Percentiles rank a stretch among this genome's conserved stretches.
Evolutionary conservation across 306 rosid species (phyloP).

Genomic region (Rosa rugosa): DNA sequence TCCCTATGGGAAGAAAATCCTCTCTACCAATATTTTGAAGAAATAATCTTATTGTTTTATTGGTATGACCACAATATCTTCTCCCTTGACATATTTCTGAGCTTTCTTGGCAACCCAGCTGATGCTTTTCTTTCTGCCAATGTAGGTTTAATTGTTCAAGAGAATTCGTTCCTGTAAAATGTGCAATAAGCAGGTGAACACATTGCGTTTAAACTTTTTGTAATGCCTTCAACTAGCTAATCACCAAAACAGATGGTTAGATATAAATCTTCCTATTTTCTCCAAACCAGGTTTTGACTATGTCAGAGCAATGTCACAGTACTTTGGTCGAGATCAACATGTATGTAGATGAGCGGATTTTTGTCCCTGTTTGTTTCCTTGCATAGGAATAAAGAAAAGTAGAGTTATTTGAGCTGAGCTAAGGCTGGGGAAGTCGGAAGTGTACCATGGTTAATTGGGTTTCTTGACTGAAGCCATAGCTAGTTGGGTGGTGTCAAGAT

Average conservation of each 20-base stretch:
- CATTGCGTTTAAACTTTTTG: not conserved
- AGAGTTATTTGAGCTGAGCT: slow-evolving; percentile 7
- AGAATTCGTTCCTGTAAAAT: slow-evolving; percentile 29
- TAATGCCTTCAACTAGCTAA: not conserved
- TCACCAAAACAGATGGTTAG: not conserved
- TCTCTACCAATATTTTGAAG: slow-evolving; percentile 35
- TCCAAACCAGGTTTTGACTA: slow-evolving; percentile 19
- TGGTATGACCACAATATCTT: slow-evolving; percentile 2
- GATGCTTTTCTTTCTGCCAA: not conserved
- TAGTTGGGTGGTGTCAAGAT: slow-evolving; percentile 7
- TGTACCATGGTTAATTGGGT: slow-evolving; percentile 20
- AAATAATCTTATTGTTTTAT: slow-evolving; percentile 25
- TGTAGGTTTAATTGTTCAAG: slow-evolving; percentile 23
- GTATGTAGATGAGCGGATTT: slow-evolving; percentile 19
- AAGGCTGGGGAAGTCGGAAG: not conserved
- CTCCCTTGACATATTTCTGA: not conserved
- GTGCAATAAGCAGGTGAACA: slow-evolving; percentile 29
- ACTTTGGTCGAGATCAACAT: not conserved
- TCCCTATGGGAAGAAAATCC: slow-evolving; percentile 59
- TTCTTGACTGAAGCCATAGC: not conserved
- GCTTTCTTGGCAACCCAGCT: not conserved
- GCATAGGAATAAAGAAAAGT: slow-evolving; percentile 13
- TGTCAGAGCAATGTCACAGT: slow-evolving; percentile 18
- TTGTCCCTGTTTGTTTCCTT: slow-evolving; percentile 8
- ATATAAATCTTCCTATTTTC: not conserved